These are phyloP conservation scores for Mentha longifolia DNA, from an alignment of 257 asterid species.

Conservation along the genomic window DNA sequence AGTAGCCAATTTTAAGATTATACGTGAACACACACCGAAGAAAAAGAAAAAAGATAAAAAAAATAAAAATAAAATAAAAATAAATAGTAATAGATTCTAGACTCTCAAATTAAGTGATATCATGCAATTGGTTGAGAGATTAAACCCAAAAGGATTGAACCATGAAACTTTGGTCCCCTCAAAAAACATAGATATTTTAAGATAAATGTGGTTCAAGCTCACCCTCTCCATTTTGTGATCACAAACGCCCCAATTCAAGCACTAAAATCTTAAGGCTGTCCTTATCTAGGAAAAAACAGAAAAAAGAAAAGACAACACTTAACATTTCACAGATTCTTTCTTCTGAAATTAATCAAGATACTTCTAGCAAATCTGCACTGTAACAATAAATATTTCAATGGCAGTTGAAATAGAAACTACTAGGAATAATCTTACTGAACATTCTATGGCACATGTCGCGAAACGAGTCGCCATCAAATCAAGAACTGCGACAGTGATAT, in stretches of 20 bases:
- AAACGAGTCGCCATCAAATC: slow-evolving; percentile 1
- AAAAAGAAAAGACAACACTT: background rate
- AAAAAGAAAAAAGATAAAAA: too few relatives aligned
- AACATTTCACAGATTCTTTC: background rate
- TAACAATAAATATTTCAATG: background rate
- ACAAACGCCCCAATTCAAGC: slow-evolving; percentile 15
- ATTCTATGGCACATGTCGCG: background rate
- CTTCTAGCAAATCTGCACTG: background rate
- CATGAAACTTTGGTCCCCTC: background rate
- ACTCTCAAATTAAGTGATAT: too few relatives aligned
- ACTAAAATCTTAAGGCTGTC: slow-evolving; percentile 7
- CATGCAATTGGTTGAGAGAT: background rate
- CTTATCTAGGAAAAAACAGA: background rate
- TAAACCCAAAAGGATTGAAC: background rate
- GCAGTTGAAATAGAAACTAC: background rate
- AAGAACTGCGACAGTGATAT: background rate
- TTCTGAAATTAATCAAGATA: background rate
- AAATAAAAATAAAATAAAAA: too few relatives aligned
- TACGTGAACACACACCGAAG: too few relatives aligned
- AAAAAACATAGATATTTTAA: background rate
- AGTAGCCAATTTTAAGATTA: too few relatives aligned
- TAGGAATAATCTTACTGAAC: background rate
- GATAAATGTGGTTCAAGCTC: slow-evolving; percentile 28
- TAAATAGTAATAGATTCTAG: too few relatives aligned
- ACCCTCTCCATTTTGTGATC: slow-evolving; percentile 10